Percentiles rank a stretch among this genome's conserved stretches.
Evolutionary conservation across 768 basidiomycete species (phyloP).

Genomic region (Coprinellus aureogranulatus): DNA sequence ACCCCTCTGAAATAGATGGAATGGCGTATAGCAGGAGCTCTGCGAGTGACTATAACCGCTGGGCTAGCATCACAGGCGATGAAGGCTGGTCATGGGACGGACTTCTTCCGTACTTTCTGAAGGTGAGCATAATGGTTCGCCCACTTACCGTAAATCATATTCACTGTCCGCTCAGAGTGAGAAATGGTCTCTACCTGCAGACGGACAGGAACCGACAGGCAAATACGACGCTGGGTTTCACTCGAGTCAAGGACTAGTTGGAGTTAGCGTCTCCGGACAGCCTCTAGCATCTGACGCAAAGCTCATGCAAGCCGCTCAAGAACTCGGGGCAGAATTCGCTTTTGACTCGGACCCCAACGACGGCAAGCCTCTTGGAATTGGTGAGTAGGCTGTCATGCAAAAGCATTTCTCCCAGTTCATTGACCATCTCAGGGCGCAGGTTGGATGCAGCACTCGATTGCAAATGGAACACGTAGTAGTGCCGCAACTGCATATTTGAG

Average conservation of each 20-base stretch:
- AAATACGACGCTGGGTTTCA: too few relatives aligned
- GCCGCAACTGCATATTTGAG: slow-evolving; percentile 17
- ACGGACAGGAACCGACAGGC: too few relatives aligned
- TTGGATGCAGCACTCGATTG: slow-evolving; percentile 10
- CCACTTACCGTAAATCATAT: slow-evolving; percentile 18
- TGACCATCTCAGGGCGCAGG: slow-evolving; percentile 4
- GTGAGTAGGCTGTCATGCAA: neutral
- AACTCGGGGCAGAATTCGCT: too few relatives aligned
- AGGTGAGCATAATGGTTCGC: slow-evolving; percentile 19
- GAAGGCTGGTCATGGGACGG: slow-evolving; percentile 7
- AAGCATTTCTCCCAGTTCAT: too few relatives aligned
- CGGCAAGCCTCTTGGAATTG: neutral
- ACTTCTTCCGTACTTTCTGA: slow-evolving; percentile 5
- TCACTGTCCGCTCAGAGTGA: too few relatives aligned
- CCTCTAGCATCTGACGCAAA: too few relatives aligned
- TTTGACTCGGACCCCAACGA: too few relatives aligned
- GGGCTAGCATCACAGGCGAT: neutral
- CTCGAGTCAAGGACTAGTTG: too few relatives aligned
- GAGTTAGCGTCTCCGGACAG: too few relatives aligned
- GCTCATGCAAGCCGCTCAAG: too few relatives aligned
- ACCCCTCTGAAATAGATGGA: neutral
- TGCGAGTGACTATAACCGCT: slow-evolving; percentile 8
- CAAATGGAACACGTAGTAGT: slow-evolving; percentile 13
- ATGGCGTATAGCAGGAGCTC: slow-evolving; percentile 9
- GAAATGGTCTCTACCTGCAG: too few relatives aligned